Evolutionary conservation across 768 basidiomycete genomes (phyloP).

Genomic region (Mrakia blollopis): DNA sequence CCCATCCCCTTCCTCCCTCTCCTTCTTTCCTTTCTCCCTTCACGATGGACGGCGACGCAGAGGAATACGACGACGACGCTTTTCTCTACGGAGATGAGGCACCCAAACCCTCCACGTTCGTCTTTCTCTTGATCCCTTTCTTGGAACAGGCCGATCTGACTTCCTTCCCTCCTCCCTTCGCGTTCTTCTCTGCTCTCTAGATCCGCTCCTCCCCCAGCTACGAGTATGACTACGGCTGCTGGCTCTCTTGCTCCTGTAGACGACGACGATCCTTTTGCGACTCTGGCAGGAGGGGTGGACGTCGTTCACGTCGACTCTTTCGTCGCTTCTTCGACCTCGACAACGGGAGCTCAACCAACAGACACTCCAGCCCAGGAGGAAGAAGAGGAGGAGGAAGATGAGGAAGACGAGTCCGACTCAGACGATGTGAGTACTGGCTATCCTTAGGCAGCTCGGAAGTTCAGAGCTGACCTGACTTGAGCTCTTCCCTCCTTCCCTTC

Average conservation of each 20-base stretch:
- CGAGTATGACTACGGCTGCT: not conserved
- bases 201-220: not conserved
- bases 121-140: not conserved
- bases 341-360: not conserved
- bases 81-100: slow-evolving; percentile 65
- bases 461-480: not conserved
- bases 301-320: not conserved
- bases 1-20: not conserved
- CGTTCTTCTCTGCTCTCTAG: not conserved
- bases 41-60: slow-evolving; percentile 14
- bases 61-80: slow-evolving; percentile 64
- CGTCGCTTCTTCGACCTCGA: not conserved
- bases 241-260: slow-evolving; percentile 13
- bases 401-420: slow-evolving; percentile 46
- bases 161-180: not conserved
- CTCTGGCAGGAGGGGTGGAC: slow-evolving; percentile 2
- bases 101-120: slow-evolving; percentile 2
- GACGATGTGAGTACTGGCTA: slow-evolving; percentile 51
- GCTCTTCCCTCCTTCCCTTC: slow-evolving; percentile 12
- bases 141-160: not conserved
- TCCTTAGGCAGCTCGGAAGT: not conserved
- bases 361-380: slow-evolving; percentile 39
- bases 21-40: not conserved
- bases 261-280: slow-evolving; percentile 10
- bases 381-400: slow-evolving; percentile 49